phyloP scores from a whole-genome alignment of 257 asterid species.

The Nicotiana otophora region DNA sequence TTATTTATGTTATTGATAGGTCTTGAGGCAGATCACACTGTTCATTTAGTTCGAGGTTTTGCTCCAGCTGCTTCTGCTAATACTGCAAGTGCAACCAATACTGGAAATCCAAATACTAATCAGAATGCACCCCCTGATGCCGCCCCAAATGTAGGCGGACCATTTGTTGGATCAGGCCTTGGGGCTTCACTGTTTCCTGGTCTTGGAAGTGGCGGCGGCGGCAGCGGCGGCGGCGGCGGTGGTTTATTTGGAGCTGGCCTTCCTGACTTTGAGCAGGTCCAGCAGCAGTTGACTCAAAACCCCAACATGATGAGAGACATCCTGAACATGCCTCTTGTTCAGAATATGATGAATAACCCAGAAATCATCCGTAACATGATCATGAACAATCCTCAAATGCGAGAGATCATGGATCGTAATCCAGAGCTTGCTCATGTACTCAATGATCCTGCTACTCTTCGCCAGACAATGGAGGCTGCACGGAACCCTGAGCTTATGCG shows the following conservation, averaged over 20 bases:
- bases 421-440: constrained; percentile 53
- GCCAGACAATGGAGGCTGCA: constrained; percentile 64
- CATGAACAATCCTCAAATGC: constrained; percentile 62
- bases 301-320: constrained; percentile 57
- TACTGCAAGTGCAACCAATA: constrained; percentile 20
- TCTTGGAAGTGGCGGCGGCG: constrained; percentile 31
- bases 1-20: constrained; percentile 25
- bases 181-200: constrained; percentile 48
- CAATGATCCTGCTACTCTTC: constrained; percentile 55
- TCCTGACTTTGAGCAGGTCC: constrained; percentile 44
- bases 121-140: constrained; percentile 28
- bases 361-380: constrained; percentile 46
- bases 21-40: constrained; percentile 51
- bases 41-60: constrained; percentile 54
- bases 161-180: constrained; percentile 29
- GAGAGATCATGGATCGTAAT: constrained; percentile 53
- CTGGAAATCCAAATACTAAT: constrained; percentile 24
- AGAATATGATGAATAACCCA: constrained; percentile 53
- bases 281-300: constrained; percentile 43
- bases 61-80: constrained; percentile 34
- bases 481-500: constrained; percentile 65
- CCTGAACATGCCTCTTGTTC: constrained; percentile 44
- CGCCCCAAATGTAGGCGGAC: constrained; percentile 30
- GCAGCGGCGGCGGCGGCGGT: constrained; percentile 24
- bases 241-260: constrained; percentile 46